Conservation (phyloP, 1,284 basidiomycete species). For the Ustilago shanxiensis region DNA sequence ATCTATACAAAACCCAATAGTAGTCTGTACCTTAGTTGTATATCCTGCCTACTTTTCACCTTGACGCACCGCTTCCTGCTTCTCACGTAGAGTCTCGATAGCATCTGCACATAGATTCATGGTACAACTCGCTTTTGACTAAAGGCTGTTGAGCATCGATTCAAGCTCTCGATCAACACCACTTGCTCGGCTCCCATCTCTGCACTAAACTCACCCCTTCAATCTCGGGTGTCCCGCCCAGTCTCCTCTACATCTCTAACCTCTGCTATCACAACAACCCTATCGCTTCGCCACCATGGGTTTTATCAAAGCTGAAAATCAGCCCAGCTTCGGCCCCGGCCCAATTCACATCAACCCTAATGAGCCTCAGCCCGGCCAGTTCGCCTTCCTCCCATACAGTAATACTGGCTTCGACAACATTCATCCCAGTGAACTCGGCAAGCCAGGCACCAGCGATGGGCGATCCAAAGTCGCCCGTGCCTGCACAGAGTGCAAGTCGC, state of each 20-base stretch:
- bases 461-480: conserved; percentile 52
- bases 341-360: conserved; percentile 36
- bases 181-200: background rate
- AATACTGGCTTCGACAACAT: conserved; percentile 46
- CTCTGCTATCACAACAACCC: background rate
- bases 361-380: conserved; percentile 44
- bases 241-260: background rate
- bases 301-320: conserved; percentile 50
- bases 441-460: conserved; percentile 49
- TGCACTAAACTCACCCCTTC: background rate
- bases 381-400: conserved; percentile 48
- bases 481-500: conserved; percentile 55
- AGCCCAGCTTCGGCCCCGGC: conserved; percentile 34
- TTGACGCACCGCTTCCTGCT: background rate
- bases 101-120: conserved; percentile 1
- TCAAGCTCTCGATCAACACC: conserved; percentile 3
- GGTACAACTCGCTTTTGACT: background rate
- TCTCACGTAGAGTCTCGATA: background rate
- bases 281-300: conserved; percentile 29
- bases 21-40: background rate
- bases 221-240: background rate
- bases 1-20: background rate
- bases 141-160: conserved; percentile 7
- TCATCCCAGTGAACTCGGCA: conserved; percentile 45
- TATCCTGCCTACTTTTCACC: background rate